A percentile compares a stretch with the other conserved stretches of the same genome.
Conservation (phyloP, 106 monocot species). For the Dioscorea alata region DNA sequence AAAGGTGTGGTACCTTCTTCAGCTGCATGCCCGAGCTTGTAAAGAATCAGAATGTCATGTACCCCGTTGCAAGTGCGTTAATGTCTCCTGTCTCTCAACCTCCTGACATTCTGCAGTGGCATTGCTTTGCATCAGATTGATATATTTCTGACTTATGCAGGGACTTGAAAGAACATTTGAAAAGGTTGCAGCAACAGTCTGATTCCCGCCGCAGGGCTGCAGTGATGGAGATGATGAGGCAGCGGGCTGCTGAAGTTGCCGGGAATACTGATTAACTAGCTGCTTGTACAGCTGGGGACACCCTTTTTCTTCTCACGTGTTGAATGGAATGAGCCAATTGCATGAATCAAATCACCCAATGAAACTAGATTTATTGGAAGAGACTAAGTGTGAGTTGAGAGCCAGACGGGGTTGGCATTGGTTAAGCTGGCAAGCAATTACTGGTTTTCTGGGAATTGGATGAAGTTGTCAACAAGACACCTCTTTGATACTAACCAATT, state of each 20-base stretch:
- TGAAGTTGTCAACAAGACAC: too few relatives aligned
- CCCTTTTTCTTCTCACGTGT: too few relatives aligned
- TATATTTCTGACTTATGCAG: conserved; percentile 23
- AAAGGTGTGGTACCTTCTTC: conserved; percentile 96
- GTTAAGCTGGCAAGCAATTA: too few relatives aligned
- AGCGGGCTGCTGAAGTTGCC: conserved; percentile 77
- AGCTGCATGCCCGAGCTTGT: conserved; percentile 90
- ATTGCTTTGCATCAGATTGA: background rate
- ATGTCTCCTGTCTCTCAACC: background rate
- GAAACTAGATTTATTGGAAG: too few relatives aligned
- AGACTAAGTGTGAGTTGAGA: too few relatives aligned
- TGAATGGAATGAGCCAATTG: too few relatives aligned
- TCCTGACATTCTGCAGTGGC: background rate
- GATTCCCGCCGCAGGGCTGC: conserved; percentile 91
- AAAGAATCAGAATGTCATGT: conserved; percentile 81
- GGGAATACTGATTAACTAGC: conserved; percentile 30
- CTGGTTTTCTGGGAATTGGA: too few relatives aligned
- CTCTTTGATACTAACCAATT: too few relatives aligned
- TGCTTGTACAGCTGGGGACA: conserved; percentile 5
- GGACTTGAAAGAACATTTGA: conserved; percentile 89
- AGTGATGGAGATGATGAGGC: conserved; percentile 98
- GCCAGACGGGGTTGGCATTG: too few relatives aligned
- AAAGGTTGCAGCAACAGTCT: conserved; percentile 86
- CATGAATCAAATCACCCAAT: too few relatives aligned
- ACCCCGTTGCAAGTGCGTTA: conserved; percentile 76